Base-by-base conservation (phyloP, 352 stramenopile species). In the Globisporangium uncinulatum region DNA sequence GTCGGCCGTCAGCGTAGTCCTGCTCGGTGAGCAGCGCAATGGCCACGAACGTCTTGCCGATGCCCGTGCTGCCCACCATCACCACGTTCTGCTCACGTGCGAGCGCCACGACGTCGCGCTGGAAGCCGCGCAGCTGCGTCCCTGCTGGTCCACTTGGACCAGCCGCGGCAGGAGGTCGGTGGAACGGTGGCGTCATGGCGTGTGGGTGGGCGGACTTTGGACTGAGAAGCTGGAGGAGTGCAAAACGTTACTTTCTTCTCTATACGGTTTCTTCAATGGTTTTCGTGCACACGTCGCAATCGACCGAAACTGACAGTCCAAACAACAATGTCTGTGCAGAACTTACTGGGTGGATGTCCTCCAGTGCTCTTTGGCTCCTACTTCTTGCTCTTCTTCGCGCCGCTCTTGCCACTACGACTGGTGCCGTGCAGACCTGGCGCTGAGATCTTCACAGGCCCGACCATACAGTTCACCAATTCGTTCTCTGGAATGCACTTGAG, bases 401-500 rank as follows among this genome's bases (percentile, higher is more conserved):
- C 45, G 15, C 52, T 52, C 57, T 80, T 85, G 42, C 61, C 57
- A 19, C 65, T 87, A 31, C 62, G 55, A 11, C 61, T 63, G 13
- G 65, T 34, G 6, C 67, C 73, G 36, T 82, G 56, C 14, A 89
- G 56, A 21, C 88, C 89, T 1, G 88, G 82, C 2, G 81, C 85
- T 2, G 79, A 87, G 54, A 98, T 74, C 59, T 97, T 96, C 24
- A 97, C 86, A 10, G 93, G 87, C 0, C 92, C 91, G 14, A 97
- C 79, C 72, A 97, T 96, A 50, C 85, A 93, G 51, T 78, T 86
- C 32, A 98, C 74, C 21, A 96, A 56, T 42, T 98, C 89, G 44
- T 88, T 92, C 61, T 98, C 92, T 0, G 72, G 67, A 41, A 97
- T 86, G 56, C 66, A 88, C 43, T 93, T 92, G 68, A 97, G 91